phyloP scores from a whole-genome alignment of 768 basidiomycete species.

The Porphyrellus cyaneotinctus region DNA sequence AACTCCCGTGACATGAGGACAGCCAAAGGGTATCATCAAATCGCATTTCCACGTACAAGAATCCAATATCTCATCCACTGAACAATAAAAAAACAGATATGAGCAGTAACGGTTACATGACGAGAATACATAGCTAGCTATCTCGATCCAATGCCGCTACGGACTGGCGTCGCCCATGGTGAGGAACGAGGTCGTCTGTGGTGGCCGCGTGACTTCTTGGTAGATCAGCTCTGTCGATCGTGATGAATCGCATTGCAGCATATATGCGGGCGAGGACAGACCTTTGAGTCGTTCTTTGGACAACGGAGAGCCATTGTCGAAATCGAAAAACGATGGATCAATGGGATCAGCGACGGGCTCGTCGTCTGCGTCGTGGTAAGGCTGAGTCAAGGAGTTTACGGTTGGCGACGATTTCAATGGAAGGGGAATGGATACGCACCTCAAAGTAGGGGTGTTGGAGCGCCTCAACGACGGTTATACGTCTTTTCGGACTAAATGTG shows the following conservation, averaged over 20 bases:
- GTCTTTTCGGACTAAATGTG: conserved; percentile 80
- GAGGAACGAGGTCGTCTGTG: conserved; percentile 15
- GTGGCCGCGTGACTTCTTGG: conserved; percentile 41
- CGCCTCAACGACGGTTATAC: conserved; percentile 85
- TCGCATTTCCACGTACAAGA: not conserved
- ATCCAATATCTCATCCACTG: not conserved
- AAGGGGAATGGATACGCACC: conserved; percentile 50
- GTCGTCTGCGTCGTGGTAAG: conserved; percentile 86
- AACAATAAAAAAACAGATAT: not conserved
- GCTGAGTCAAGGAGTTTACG: no score
- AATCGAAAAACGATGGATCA: conserved; percentile 79
- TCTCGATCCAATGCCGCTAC: not conserved
- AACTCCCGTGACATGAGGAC: no score
- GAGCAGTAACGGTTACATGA: not conserved
- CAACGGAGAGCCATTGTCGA: conserved; percentile 63
- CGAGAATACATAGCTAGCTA: not conserved
- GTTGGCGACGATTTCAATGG: no score
- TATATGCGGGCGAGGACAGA: conserved; percentile 12
- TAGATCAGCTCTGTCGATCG: conserved; percentile 41
- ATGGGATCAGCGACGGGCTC: conserved; percentile 78
- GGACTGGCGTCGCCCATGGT: conserved; percentile 10
- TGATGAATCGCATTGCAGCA: not conserved
- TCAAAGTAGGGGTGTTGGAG: conserved; percentile 86
- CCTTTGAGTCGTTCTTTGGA: conserved; percentile 71
- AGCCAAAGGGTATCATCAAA: not conserved